A percentile compares a stretch with the other conserved stretches of the same genome.
Evolutionary conservation across 2,329 filamentous ascomycete species (phyloP).

Genomic region (Beauveria rudraprayagi): DNA sequence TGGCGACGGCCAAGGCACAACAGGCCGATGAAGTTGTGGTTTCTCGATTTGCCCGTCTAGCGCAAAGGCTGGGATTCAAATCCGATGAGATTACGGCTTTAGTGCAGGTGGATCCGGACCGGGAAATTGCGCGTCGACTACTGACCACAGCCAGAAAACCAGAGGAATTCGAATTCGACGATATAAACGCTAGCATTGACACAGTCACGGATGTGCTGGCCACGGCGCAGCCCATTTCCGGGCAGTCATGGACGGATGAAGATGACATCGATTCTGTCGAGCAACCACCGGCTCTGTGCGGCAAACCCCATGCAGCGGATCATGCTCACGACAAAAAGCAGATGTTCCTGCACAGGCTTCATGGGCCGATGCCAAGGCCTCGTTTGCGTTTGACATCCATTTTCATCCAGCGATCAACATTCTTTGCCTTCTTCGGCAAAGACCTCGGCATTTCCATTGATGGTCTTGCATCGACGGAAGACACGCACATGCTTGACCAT

Average conservation of each 20-base stretch:
- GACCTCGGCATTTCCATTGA: neutral
- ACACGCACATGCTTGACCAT: neutral
- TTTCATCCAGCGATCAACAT: neutral
- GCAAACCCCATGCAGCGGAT: neutral
- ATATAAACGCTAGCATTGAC: neutral
- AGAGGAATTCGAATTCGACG: neutral
- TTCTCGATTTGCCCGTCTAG: constrained; percentile 10
- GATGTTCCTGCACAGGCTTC: constrained; percentile 2
- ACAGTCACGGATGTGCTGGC: neutral
- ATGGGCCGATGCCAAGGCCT: neutral
- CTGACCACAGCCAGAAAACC: constrained; percentile 6
- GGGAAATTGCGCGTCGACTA: constrained; percentile 1
- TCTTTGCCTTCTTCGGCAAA: constrained; percentile 2
- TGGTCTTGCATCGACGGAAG: neutral
- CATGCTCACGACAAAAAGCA: neutral
- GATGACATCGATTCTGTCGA: neutral
- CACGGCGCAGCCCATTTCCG: neutral
- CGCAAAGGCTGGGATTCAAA: constrained; percentile 9
- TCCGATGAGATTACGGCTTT: constrained; percentile 11
- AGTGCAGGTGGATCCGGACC: constrained; percentile 6
- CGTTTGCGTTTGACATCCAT: neutral
- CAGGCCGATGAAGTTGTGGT: constrained; percentile 11
- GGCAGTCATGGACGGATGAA: neutral
- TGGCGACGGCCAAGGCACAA: neutral
- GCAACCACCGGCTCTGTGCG: neutral